phyloP scores from a whole-genome alignment of 169 alveolate species.

The Plasmodium sp. region DNA sequence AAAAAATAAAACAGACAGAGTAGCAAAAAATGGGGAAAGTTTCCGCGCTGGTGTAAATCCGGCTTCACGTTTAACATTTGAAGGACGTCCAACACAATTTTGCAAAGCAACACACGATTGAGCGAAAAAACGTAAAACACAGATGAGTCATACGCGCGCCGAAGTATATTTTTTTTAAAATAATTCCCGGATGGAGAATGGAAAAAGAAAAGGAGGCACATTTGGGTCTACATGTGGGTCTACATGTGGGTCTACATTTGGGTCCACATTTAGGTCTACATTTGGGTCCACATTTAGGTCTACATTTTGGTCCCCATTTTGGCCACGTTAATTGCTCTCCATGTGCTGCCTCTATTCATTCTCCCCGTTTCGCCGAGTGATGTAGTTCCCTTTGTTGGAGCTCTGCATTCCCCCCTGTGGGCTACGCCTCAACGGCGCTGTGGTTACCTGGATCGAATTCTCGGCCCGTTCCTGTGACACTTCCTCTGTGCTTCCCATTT shows the following conservation, averaged over 20 bases:
- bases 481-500: conserved; percentile 73
- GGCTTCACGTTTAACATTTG: neutral
- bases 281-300: neutral
- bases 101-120: neutral
- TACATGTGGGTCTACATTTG: no score
- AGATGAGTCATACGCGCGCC: neutral
- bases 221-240: neutral
- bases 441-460: conserved; percentile 67
- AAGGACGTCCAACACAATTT: neutral
- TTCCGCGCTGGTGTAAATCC: neutral
- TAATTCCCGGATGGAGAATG: neutral
- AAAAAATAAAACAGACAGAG: neutral
- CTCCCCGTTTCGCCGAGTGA: neutral
- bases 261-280: no score
- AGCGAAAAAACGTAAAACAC: neutral
- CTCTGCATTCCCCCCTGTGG: neutral
- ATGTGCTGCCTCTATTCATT: neutral
- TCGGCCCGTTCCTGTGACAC: conserved; percentile 72
- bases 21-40: neutral
- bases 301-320: neutral
- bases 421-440: neutral
- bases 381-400: neutral
- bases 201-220: neutral
- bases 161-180: neutral
- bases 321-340: neutral